phyloP scores from a whole-genome alignment of 495 filamentous ascomycete genomes.

The Hyaloscypha finlandica region DNA sequence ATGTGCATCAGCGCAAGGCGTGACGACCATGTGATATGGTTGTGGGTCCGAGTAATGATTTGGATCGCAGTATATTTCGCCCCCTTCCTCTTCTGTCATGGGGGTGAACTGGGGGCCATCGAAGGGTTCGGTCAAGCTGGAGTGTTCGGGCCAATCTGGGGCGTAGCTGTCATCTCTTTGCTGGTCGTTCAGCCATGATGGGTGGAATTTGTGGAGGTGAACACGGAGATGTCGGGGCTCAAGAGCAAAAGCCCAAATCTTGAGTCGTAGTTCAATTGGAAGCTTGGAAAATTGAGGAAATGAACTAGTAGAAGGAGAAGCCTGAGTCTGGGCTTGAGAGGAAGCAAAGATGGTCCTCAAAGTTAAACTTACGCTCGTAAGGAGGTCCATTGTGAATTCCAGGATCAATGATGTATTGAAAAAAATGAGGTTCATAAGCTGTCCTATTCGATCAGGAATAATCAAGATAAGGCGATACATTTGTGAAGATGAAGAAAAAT shows the following conservation, averaged over 20 bases:
- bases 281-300: slow-evolving; percentile 1
- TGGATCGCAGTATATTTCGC: not conserved
- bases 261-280: not conserved
- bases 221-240: not conserved
- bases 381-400: no score
- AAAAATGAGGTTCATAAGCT: no score
- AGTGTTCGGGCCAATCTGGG: not conserved
- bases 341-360: not conserved
- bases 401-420: no score
- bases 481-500: no score
- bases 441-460: no score
- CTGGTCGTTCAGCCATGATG: not conserved
- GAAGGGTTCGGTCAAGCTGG: not conserved
- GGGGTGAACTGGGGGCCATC: not conserved
- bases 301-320: not conserved
- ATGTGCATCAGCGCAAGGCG: not conserved
- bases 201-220: not conserved
- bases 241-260: not conserved
- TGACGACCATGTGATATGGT: not conserved
- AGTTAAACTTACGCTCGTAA: no score
- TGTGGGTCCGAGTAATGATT: not conserved
- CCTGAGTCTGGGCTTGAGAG: not conserved
- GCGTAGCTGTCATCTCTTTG: not conserved
- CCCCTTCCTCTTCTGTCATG: not conserved
- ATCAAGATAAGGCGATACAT: no score